Evolutionary conservation across 73 alveolate genomes (phyloP).

Genomic region (Tetrahymena borealis): DNA sequence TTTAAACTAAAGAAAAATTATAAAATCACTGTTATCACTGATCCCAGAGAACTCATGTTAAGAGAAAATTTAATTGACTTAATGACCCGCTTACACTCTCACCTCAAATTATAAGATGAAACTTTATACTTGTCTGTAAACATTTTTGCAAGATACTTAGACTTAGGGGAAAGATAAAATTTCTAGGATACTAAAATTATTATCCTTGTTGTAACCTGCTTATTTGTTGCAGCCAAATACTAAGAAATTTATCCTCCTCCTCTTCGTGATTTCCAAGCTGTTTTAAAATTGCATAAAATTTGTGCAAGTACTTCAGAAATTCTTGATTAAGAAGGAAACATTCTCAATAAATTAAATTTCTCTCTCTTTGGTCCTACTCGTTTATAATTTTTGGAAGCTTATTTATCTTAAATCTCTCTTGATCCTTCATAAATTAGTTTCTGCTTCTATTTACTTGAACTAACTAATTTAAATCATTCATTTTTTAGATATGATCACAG

Average conservation of each 20-base stretch:
- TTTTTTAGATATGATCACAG: not conserved
- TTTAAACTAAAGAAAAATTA: too few relatives aligned
- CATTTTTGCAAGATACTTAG: not conserved
- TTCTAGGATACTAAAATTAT: not conserved
- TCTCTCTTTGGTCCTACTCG: constrained; percentile 1
- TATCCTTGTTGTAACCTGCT: constrained; percentile 3
- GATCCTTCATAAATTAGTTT: not conserved
- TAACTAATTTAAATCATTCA: not conserved
- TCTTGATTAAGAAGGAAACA: not conserved
- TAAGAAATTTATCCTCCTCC: constrained; percentile 44
- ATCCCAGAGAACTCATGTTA: not conserved
- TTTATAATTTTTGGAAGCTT: not conserved
- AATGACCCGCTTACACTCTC: not conserved
- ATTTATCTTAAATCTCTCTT: not conserved
- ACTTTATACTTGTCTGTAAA: not conserved
- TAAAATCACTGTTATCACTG: not conserved
- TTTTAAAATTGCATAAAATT: not conserved
- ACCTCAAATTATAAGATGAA: not conserved
- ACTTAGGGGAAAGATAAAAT: not conserved
- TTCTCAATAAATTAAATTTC: not conserved
- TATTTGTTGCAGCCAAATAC: constrained; percentile 24
- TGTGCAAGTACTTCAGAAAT: not conserved
- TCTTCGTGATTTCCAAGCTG: not conserved
- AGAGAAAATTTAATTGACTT: not conserved
- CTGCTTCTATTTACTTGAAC: not conserved